Conservation (phyloP, 2,329 filamentous ascomycete genomes). For the Monilinia polystroma region DNA sequence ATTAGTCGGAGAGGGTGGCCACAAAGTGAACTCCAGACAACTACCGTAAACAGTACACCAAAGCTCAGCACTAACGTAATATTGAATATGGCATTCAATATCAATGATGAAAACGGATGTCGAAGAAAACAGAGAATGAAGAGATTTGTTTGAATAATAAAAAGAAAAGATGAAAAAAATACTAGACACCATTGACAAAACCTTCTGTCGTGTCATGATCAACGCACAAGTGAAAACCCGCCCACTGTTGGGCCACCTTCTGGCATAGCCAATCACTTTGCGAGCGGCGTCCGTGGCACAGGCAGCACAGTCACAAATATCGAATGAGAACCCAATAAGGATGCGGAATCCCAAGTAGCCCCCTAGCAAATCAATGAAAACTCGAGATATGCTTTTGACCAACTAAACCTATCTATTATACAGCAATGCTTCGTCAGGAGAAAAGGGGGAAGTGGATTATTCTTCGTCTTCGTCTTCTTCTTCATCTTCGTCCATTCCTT, state of each 20-base stretch:
- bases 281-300: constrained; percentile 31
- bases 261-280: constrained; percentile 26
- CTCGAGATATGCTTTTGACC: constrained; percentile 29
- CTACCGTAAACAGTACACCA: not conserved
- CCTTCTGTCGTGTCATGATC: constrained; percentile 31
- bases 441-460: constrained; percentile 29
- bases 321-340: constrained; percentile 31
- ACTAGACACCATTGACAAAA: constrained; percentile 26
- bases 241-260: constrained; percentile 22
- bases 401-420: constrained; percentile 40
- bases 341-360: constrained; percentile 26
- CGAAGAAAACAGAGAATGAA: constrained; percentile 12
- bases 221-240: constrained; percentile 28
- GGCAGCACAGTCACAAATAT: constrained; percentile 36
- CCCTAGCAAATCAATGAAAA: constrained; percentile 26
- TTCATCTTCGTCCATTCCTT: constrained; percentile 94
- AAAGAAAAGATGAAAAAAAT: constrained; percentile 15
- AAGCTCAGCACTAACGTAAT: constrained; percentile 11
- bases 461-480: constrained; percentile 40
- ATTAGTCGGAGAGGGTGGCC: constrained; percentile 22
- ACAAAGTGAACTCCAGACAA: constrained; percentile 20
- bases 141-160: not conserved
- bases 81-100: constrained; percentile 13
- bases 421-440: constrained; percentile 32
- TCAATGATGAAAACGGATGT: constrained; percentile 10